Evolutionary conservation across 306 rosid genomes (phyloP).

Genomic region (Rosa lucieae): DNA sequence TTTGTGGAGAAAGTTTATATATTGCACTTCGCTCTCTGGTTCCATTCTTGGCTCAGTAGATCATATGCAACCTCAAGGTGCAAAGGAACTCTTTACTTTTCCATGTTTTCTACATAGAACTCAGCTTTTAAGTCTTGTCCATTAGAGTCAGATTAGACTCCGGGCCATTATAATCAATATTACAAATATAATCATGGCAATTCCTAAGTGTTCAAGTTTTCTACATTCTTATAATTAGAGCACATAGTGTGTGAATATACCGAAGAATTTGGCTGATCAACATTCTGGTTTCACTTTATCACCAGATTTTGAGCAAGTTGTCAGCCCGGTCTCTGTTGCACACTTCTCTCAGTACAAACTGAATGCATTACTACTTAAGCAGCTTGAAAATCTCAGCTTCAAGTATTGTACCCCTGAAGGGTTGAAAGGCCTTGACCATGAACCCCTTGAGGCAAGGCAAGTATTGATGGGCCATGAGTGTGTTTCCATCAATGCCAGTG

Average conservation of each 20-base stretch:
- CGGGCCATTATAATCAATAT: background rate
- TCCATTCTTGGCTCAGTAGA: constrained; percentile 90
- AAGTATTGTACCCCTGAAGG: constrained; percentile 40
- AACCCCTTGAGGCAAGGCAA: constrained; percentile 38
- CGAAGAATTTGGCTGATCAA: background rate
- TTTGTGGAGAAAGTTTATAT: constrained; percentile 89
- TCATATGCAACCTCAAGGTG: constrained; percentile 96
- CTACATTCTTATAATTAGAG: background rate
- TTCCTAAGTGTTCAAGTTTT: background rate
- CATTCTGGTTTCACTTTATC: constrained; percentile 32
- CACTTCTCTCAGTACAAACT: constrained; percentile 92
- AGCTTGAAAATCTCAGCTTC: constrained; percentile 64
- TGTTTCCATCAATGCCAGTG: constrained; percentile 52
- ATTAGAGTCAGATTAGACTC: background rate
- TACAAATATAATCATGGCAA: background rate
- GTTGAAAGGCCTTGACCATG: constrained; percentile 35
- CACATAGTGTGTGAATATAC: background rate
- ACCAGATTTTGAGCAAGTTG: constrained; percentile 74
- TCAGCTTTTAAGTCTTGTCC: constrained; percentile 7
- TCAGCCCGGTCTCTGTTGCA: constrained; percentile 88
- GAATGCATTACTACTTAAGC: constrained; percentile 56
- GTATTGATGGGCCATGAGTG: constrained; percentile 86
- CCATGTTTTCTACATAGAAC: background rate
- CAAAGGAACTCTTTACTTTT: constrained; percentile 24
- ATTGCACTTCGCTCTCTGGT: constrained; percentile 87